These are phyloP conservation scores for Botryotinia calthae DNA, from an alignment of 2,329 filamentous ascomycete species.

Conservation along the genomic window DNA sequence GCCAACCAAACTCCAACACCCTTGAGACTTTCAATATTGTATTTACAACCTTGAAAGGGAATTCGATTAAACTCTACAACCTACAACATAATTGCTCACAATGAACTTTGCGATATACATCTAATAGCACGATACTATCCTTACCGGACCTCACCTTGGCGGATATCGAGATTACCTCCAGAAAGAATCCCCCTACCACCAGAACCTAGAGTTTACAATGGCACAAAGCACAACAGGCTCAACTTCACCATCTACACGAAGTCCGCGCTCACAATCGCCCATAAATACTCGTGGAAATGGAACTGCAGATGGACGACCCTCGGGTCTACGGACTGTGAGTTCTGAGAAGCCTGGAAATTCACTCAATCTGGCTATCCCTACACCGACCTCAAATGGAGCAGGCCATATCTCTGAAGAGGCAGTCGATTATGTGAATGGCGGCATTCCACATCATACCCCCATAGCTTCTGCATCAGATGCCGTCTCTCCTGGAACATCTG, in stretches of 20 bases:
- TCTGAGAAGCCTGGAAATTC: constrained; percentile 24
- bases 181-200: background rate
- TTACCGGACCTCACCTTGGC: background rate
- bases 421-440: constrained; percentile 38
- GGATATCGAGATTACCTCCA: background rate
- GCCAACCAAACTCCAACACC: constrained; percentile 6
- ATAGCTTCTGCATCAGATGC: background rate
- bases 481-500: background rate
- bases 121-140: constrained; percentile 6
- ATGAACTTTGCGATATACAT: constrained; percentile 15
- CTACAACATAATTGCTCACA: background rate
- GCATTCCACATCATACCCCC: constrained; percentile 30
- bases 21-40: background rate
- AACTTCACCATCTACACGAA: constrained; percentile 41
- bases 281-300: constrained; percentile 30
- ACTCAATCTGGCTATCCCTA: constrained; percentile 22
- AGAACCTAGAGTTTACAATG: constrained; percentile 27
- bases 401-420: constrained; percentile 30
- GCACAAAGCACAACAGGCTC: constrained; percentile 37
- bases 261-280: constrained; percentile 34
- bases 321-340: constrained; percentile 34
- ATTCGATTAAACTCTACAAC: background rate
- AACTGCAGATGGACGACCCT: constrained; percentile 29
- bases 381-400: constrained; percentile 24
- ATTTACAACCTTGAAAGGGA: background rate